phyloP scores from a whole-genome alignment of 257 asterid species.

The Linaria vulgaris region DNA sequence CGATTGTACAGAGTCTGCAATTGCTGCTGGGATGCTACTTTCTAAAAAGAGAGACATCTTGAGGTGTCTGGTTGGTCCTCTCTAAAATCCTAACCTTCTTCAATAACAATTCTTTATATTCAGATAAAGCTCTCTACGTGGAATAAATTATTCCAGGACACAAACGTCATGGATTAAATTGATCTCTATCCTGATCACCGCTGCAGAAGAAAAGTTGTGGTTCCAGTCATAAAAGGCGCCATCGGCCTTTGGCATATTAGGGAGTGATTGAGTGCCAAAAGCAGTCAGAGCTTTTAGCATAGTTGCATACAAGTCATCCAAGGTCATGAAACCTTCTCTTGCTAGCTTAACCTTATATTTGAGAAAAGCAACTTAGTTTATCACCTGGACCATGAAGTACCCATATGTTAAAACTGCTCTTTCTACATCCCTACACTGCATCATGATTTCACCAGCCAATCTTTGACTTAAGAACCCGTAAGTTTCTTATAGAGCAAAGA shows the following conservation, averaged over 20 bases:
- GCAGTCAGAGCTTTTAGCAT: conserved; percentile 11
- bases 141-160: too few species aligned
- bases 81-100: conserved; percentile 12
- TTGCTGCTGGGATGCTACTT: not conserved
- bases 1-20: not conserved
- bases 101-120: not conserved
- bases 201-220: conserved; percentile 13
- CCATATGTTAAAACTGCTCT: conserved; percentile 6
- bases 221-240: conserved; percentile 13
- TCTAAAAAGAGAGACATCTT: not conserved
- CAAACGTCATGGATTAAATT: conserved; percentile 2
- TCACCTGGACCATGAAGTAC: conserved; percentile 1
- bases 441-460: conserved; percentile 2
- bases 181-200: conserved; percentile 5
- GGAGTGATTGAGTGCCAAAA: not conserved
- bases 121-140: not conserved
- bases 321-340: conserved; percentile 19
- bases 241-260: not conserved
- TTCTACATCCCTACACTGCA: too few species aligned
- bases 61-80: not conserved
- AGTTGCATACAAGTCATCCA: conserved; percentile 11
- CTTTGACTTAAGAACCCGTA: conserved; percentile 20
- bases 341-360: not conserved
- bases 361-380: conserved; percentile 20
- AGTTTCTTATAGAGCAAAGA: conserved; percentile 18